Evolutionary conservation across 1,284 basidiomycete genomes (phyloP), one percentile per base, ranked within the genome.

Genomic region (Amylostereum areolatum): DNA sequence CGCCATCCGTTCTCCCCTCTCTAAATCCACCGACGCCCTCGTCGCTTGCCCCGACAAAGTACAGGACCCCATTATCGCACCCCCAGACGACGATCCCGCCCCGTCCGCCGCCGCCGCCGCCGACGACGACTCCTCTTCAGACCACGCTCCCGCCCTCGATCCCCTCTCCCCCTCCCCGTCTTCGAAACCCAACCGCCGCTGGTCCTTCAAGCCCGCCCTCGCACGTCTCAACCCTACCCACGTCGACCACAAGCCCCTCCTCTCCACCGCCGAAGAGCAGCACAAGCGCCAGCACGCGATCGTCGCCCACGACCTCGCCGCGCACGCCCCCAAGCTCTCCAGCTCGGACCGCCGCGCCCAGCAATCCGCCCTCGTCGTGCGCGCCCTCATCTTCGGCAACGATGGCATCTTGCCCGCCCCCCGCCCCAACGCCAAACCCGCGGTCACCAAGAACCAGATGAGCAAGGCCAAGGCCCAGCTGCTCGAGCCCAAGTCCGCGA

Each of bases 391-490:
- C 56, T 63, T 86, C 49, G 88, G 86, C 1, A 69, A 75, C 9
- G 64, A 68, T 29, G 57, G 67, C 11, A 61, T 62, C 29, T 56
- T 63, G 29, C 60, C 66, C 3, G 55, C 66, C 9, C 24, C 52
- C 29, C 64, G 65, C 73, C 46, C 65, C 68, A 11, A 70, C 68
- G 51, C 29, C 57, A 41, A 57, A 57, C 8, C 48, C 54, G 54
- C 63, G 28, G 52, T 71, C 24, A 72, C 79, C 25, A 73, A 69
- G 54, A 69, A 76, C 10, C 75, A 81, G 59, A 60, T 87, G 50
- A 78, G 69, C 60, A 85, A 83, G 62, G 75, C 85, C 62, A 92
- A 89, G 67, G 72, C 80, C 10, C 77, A 83, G 66, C 76, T 90
- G 24, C 68, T 80, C 55, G 62, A 81, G 42, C 79, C 83, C 27